Percentiles rank a stretch among this genome's conserved stretches.
These are phyloP conservation scores for Limnanthes douglasii DNA, from an alignment of 345 rosid genomes.

Conservation along the genomic window DNA sequence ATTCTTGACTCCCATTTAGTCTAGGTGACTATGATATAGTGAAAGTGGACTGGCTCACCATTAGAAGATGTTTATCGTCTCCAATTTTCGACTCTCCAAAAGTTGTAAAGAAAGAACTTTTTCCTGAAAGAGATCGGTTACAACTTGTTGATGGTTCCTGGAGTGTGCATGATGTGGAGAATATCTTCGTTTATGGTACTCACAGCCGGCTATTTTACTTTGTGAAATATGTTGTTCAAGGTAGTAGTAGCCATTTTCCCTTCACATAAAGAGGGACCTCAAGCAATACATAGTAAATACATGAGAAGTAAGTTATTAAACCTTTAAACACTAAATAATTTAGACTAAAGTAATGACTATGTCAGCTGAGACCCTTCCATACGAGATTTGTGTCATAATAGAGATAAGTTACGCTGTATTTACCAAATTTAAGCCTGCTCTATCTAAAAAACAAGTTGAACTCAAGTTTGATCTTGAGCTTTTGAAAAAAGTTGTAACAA, in stretches of 20 bases:
- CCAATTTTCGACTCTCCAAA: constrained; percentile 27
- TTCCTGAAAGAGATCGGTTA: constrained; percentile 14
- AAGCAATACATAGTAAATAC: constrained; percentile 25
- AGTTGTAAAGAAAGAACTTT: constrained; percentile 3
- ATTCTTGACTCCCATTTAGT: constrained; percentile 42
- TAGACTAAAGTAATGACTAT: background rate
- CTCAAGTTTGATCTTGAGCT: constrained; percentile 2
- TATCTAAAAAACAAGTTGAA: no score
- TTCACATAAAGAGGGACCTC: constrained; percentile 14
- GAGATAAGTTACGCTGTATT: no score
- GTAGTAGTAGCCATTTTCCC: constrained; percentile 22
- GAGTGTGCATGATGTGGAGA: constrained; percentile 23
- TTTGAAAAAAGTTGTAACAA: no score
- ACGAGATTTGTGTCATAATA: no score
- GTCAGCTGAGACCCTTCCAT: background rate
- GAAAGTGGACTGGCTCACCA: constrained; percentile 30
- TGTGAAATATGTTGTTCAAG: constrained; percentile 13
- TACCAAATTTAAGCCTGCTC: no score
- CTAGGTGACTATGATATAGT: constrained; percentile 6
- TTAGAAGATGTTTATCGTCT: constrained; percentile 43
- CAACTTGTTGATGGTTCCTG: constrained; percentile 33
- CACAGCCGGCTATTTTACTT: constrained; percentile 33
- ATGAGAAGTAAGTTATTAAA: constrained; percentile 21
- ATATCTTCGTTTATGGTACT: constrained; percentile 38
- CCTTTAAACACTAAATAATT: constrained; percentile 3